Conservation (phyloP, 768 basidiomycete genomes). For the Tephrocybe sp. region DNA sequence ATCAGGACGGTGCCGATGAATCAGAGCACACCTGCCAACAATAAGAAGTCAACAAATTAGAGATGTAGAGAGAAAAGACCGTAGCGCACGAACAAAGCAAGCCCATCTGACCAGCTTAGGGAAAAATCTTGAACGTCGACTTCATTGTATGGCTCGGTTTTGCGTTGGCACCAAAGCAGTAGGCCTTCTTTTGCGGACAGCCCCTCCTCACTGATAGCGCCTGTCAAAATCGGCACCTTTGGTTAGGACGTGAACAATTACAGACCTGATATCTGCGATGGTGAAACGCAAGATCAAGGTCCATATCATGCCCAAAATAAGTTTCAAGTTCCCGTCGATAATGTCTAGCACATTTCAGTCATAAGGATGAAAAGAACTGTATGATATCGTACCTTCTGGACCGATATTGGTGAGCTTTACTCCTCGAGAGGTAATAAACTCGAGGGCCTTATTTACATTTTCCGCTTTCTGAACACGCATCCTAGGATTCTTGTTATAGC, state of each 20-base stretch:
- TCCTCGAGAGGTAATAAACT: conserved; percentile 91
- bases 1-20: conserved; percentile 97
- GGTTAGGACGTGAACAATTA: conserved; percentile 7
- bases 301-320: conserved; percentile 99
- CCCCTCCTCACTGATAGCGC: conserved; percentile 79
- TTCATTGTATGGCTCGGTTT: conserved; percentile 87
- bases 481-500: conserved; percentile 85
- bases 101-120: conserved; percentile 88
- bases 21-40: conserved; percentile 80
- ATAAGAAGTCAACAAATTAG: conserved; percentile 6
- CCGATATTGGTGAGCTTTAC: conserved; percentile 98
- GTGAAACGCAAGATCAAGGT: conserved; percentile 95
- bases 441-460: conserved; percentile 95
- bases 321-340: conserved; percentile 97
- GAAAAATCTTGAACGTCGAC: conserved; percentile 95
- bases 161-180: conserved; percentile 96
- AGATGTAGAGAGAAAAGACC: conserved; percentile 3
- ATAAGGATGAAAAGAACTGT: background rate
- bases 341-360: conserved; percentile 61
- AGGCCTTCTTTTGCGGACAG: conserved; percentile 98
- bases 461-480: conserved; percentile 97
- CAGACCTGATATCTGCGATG: conserved; percentile 95
- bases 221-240: conserved; percentile 13
- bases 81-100: conserved; percentile 74
- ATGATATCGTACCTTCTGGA: conserved; percentile 67